Evolutionary conservation across 2,329 filamentous ascomycete species (phyloP).

Genomic region (Exophiala sp.): DNA sequence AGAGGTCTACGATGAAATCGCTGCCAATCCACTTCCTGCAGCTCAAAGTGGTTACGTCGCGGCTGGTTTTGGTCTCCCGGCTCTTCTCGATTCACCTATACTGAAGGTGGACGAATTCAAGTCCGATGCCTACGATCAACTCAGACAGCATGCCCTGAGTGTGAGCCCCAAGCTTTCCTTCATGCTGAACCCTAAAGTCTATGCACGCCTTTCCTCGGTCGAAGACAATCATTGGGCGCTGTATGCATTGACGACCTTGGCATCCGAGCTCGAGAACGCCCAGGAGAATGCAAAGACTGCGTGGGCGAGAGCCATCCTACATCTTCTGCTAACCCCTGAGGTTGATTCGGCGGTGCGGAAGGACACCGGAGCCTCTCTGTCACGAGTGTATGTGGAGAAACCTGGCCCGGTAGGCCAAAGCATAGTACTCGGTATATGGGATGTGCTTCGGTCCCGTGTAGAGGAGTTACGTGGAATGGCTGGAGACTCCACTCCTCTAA

Average conservation of each 20-base stretch:
- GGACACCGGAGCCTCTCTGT: constrained; percentile 56
- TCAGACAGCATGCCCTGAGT: constrained; percentile 39
- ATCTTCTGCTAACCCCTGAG: constrained; percentile 59
- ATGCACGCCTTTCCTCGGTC: constrained; percentile 66
- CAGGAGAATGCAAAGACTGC: constrained; percentile 52
- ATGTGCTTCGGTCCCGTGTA: constrained; percentile 57
- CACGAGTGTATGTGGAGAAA: constrained; percentile 56
- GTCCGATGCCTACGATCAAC: constrained; percentile 11
- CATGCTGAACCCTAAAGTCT: constrained; percentile 75
- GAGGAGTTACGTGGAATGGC: constrained; percentile 4
- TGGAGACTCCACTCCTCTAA: constrained; percentile 49
- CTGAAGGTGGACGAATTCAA: constrained; percentile 36
- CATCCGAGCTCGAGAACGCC: constrained; percentile 49
- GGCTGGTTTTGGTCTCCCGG: constrained; percentile 56
- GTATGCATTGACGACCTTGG: constrained; percentile 60
- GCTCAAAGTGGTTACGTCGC: constrained; percentile 78
- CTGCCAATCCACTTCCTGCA: constrained; percentile 69
- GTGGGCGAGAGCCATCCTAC: constrained; percentile 85
- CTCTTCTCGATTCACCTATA: constrained; percentile 31
- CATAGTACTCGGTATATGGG: constrained; percentile 70
- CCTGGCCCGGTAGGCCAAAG: constrained; percentile 56
- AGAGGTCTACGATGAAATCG: constrained; percentile 70
- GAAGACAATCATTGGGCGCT: constrained; percentile 76
- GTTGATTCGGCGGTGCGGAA: constrained; percentile 60
- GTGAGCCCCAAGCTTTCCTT: constrained; percentile 81